Evolutionary conservation across 2,329 filamentous ascomycete species (phyloP), one percentile per base, ranked within the genome.

Genomic region (Cladophialophora psammophila): DNA sequence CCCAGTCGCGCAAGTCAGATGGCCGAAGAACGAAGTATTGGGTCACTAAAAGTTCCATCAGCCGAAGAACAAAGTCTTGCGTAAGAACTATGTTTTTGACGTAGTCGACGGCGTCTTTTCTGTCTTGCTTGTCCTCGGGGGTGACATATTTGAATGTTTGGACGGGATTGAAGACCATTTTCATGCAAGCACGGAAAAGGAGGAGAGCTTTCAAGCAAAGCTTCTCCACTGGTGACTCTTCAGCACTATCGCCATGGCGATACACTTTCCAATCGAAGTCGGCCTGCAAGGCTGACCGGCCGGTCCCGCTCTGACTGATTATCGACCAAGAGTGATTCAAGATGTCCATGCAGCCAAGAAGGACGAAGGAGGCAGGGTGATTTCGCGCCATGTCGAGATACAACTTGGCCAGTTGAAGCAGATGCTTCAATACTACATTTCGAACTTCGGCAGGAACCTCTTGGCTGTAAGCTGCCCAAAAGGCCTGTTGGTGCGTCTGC

Each of bases 391-490:
- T 94, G 64, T 93, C 90, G 45, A 96, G 85, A 76, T 98, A 95
- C 2, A 99, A 82, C 78, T 98, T 99, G 3, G 94, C 90, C 58
- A 98, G 90, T 75, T 98, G 94, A 50, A 97, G 80, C 1, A 97
- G 83, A 75, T 97, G 94, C 76, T 93, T 96, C 71, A 91, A 91
- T n/a, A 96, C 81, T 31, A 90, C 76, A 40, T 85, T 86, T 87
- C 86, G 31, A 88, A 85, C 3, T 80, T 78, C 3, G 80, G 48
- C 84, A 5, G 67, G 45, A 5, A 55, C 84, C 58, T 87, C 84
- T 50, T 85, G 82, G 71, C 84, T 84, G 60, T 90, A 82, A 66
- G 90, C 86, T 31, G 81, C 81, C 40, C 96, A 85, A 68, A 97
- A 90, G 48, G 90, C 85, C n/a, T 88, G 89, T 69, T 96, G 91